These are phyloP conservation scores for Tuber brumale DNA, from an alignment of 495 filamentous ascomycete genomes.

Conservation along the genomic window DNA sequence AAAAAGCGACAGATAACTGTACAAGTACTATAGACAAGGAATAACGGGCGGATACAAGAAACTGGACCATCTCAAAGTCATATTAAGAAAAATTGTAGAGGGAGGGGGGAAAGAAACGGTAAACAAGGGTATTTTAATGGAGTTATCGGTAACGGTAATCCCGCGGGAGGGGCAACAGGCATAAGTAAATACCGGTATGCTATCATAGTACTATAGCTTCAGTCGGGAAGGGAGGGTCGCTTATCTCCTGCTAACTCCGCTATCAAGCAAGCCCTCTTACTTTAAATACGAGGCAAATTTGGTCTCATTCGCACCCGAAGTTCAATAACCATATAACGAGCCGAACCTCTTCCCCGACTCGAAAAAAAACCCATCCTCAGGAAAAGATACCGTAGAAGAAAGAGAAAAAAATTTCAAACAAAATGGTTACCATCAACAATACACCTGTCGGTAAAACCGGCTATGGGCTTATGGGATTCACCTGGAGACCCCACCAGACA, in stretches of 20 bases:
- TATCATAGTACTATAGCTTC: background rate
- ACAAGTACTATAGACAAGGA: too few species aligned
- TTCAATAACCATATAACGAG: background rate
- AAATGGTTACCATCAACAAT: constrained; percentile 38
- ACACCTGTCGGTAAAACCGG: constrained; percentile 48
- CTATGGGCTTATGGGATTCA: constrained; percentile 47
- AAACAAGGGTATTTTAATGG: background rate
- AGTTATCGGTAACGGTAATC: background rate
- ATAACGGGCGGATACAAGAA: too few species aligned
- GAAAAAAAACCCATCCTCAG: background rate
- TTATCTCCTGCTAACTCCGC: background rate
- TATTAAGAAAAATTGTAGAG: background rate
- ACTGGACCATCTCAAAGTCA: background rate
- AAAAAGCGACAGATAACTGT: too few species aligned
- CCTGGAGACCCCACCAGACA: constrained; percentile 28
- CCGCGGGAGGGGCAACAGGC: background rate
- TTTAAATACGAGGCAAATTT: too few species aligned
- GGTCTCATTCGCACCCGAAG: background rate
- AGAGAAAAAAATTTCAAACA: background rate
- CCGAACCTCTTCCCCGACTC: background rate
- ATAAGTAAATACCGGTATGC: background rate
- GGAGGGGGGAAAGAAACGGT: too few species aligned
- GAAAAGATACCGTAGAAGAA: too few species aligned
- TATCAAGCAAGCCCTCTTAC: background rate
- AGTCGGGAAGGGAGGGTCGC: background rate